A percentile compares a stretch with the other conserved stretches of the same genome.
phyloP scores from a whole-genome alignment of 441 rosid genomes.

The Flueggea neowawraea region DNA sequence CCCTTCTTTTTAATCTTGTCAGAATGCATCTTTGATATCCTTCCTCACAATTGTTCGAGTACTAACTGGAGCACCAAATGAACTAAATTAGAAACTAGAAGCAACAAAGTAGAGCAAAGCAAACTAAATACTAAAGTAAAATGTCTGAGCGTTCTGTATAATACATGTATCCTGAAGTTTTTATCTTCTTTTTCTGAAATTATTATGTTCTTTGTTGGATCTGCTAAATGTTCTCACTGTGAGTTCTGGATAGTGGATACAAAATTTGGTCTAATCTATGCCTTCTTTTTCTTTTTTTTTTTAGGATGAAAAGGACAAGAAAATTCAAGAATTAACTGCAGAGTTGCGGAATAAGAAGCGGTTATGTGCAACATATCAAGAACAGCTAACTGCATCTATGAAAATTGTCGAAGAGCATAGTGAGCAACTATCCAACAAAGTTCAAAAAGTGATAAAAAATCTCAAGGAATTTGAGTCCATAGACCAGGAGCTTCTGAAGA shows the following conservation, averaged over 20 bases:
- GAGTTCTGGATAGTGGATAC: neutral
- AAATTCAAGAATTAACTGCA: slow-evolving; percentile 70
- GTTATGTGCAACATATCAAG: slow-evolving; percentile 72
- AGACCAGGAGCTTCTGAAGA: slow-evolving; percentile 41
- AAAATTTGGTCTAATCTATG: slow-evolving; percentile 2
- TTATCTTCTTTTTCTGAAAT: too few relatives aligned
- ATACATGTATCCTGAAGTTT: too few relatives aligned
- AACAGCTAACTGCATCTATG: slow-evolving; percentile 67
- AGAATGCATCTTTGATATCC: neutral
- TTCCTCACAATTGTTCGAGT: too few relatives aligned
- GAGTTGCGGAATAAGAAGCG: slow-evolving; percentile 84
- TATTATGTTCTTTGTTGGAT: too few relatives aligned
- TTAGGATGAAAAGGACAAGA: slow-evolving; percentile 82
- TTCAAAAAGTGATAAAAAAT: slow-evolving; percentile 58
- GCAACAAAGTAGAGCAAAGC: too few relatives aligned
- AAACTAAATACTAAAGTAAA: too few relatives aligned
- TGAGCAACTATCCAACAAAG: slow-evolving; percentile 56
- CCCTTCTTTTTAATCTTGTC: neutral
- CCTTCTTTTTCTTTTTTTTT: slow-evolving; percentile 5
- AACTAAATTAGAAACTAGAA: too few relatives aligned
- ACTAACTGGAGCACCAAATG: too few relatives aligned
- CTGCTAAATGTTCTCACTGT: too few relatives aligned
- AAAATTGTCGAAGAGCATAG: slow-evolving; percentile 68
- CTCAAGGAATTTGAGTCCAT: slow-evolving; percentile 62
- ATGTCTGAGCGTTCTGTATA: too few relatives aligned